phyloP scores from a whole-genome alignment of 108 stramenopile species.

The Nitzschia palea region DNA sequence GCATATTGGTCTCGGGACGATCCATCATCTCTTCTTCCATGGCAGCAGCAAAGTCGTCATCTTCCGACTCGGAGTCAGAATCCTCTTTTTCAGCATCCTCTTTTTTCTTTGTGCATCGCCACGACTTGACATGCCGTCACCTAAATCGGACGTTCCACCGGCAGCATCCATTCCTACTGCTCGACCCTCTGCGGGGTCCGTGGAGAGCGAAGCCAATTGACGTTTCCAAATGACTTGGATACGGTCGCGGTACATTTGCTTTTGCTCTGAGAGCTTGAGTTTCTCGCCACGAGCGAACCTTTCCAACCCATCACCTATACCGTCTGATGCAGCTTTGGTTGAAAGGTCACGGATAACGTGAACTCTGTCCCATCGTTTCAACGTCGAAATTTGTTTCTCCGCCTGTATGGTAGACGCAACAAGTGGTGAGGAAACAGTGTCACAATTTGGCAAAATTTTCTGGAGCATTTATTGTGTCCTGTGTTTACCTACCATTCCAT shows the following conservation, averaged over 20 bases:
- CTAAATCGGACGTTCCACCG: slow-evolving; percentile 23
- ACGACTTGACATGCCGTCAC: slow-evolving; percentile 32
- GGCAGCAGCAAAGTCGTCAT: slow-evolving; percentile 62
- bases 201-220: slow-evolving; percentile 69
- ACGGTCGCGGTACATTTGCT: slow-evolving; percentile 82
- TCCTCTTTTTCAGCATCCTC: slow-evolving; percentile 28
- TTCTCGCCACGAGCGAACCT: slow-evolving; percentile 90
- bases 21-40: slow-evolving; percentile 81
- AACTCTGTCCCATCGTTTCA: slow-evolving; percentile 93
- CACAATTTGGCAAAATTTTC: too few species aligned
- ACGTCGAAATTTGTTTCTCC: slow-evolving; percentile 76
- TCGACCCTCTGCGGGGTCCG: slow-evolving; percentile 34
- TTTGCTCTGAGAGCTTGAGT: slow-evolving; percentile 82
- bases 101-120: slow-evolving; percentile 31
- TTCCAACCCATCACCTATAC: slow-evolving; percentile 83
- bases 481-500: too few species aligned
- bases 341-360: slow-evolving; percentile 89
- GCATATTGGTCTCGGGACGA: slow-evolving; percentile 59
- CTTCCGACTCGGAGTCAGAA: slow-evolving; percentile 54
- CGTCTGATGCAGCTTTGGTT: slow-evolving; percentile 87
- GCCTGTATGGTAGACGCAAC: too few species aligned
- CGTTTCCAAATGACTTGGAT: slow-evolving; percentile 89
- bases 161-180: slow-evolving; percentile 42
- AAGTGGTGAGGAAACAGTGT: too few species aligned
- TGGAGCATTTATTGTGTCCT: too few species aligned